Conservation (phyloP, 2,329 filamentous ascomycete species). For the Tolypocladium paradoxum region DNA sequence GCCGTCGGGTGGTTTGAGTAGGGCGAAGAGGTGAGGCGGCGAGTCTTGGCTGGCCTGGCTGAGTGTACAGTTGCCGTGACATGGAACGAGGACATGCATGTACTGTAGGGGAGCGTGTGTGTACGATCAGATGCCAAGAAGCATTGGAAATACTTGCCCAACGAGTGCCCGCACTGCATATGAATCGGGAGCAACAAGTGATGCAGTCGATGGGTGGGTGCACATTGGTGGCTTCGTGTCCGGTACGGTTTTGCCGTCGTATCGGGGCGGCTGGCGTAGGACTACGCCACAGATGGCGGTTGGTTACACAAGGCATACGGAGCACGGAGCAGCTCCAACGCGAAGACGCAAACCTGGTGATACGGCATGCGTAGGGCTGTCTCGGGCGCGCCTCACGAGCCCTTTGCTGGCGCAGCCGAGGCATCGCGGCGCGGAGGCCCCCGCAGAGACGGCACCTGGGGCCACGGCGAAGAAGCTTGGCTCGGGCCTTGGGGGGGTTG, state of each 20-base stretch:
- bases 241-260: neutral
- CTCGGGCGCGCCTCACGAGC: neutral
- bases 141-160: neutral
- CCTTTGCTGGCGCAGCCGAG: neutral
- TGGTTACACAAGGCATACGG: too few relatives aligned
- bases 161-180: neutral
- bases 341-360: too few relatives aligned
- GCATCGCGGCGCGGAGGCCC: neutral
- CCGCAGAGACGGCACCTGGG: neutral
- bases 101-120: neutral
- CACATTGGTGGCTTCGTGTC: neutral
- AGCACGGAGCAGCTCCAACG: too few relatives aligned
- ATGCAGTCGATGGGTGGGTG: neutral
- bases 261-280: neutral
- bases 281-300: neutral
- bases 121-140: neutral
- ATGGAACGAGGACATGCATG: neutral
- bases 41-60: neutral
- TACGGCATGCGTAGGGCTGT: too few relatives aligned
- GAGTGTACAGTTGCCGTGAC: neutral
- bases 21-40: slow-evolving; percentile 12
- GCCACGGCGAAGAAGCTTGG: neutral
- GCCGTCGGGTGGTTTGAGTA: slow-evolving; percentile 5
- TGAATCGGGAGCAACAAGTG: neutral
- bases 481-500: neutral